A percentile compares a stretch with the other conserved stretches of the same genome.
Evolutionary conservation across 139 green algal genomes (phyloP).

Genomic region (Pycnococcus provasolii): DNA sequence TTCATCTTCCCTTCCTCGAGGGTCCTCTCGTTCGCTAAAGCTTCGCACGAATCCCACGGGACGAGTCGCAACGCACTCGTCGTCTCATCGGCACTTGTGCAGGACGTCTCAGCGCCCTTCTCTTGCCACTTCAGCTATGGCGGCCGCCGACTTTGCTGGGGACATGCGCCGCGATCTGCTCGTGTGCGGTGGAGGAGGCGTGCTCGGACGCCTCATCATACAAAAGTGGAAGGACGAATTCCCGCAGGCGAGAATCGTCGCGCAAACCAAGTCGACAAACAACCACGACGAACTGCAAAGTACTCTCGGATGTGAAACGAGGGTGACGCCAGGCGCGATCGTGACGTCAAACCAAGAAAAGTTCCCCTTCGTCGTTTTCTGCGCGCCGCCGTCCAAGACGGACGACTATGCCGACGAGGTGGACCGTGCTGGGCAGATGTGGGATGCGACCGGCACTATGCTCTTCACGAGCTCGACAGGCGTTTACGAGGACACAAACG

Average conservation of each 20-base stretch:
- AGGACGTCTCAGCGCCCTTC: too few relatives aligned
- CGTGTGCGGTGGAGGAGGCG: too few relatives aligned
- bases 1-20: too few relatives aligned
- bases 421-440: slow-evolving; percentile 48
- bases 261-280: slow-evolving; percentile 74
- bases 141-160: too few relatives aligned
- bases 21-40: too few relatives aligned
- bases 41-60: too few relatives aligned
- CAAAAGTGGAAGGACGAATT: not conserved
- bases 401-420: slow-evolving; percentile 77
- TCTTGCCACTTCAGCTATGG: too few relatives aligned
- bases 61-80: too few relatives aligned
- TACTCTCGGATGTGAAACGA: slow-evolving; percentile 53
- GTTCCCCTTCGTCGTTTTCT: slow-evolving; percentile 79
- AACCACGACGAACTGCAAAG: slow-evolving; percentile 60
- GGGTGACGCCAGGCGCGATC: slow-evolving; percentile 32
- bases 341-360: slow-evolving; percentile 9
- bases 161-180: too few relatives aligned
- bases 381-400: slow-evolving; percentile 73
- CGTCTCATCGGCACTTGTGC: too few relatives aligned
- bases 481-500: slow-evolving; percentile 36
- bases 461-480: slow-evolving; percentile 67
- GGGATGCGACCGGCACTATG: slow-evolving; percentile 70
- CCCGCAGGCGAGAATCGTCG: slow-evolving; percentile 51
- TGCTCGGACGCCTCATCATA: too few relatives aligned